Percentiles rank a stretch among this genome's conserved stretches.
Evolutionary conservation across 2,329 filamentous ascomycete genomes (phyloP).

Genomic region (Tolypocladium guangdongense): DNA sequence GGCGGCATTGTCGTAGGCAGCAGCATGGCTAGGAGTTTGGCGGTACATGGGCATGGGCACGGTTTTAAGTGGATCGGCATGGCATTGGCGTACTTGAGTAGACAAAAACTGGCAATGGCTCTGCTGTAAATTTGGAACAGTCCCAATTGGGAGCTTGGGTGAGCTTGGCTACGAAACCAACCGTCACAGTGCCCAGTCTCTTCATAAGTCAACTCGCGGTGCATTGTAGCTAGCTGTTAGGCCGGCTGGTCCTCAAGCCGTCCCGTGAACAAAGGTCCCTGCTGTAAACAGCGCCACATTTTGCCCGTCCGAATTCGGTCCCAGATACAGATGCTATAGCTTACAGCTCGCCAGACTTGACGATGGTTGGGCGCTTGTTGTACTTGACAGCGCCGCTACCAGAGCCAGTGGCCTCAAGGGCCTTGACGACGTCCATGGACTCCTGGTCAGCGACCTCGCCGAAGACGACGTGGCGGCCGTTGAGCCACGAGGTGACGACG

Average conservation of each 20-base stretch:
- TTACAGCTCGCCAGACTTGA: slow-evolving; percentile 40
- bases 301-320: not conserved
- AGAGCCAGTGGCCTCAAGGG: slow-evolving; percentile 50
- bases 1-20: not conserved
- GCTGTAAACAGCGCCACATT: not conserved
- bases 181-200: not conserved
- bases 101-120: not conserved
- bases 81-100: not conserved
- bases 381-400: slow-evolving; percentile 44
- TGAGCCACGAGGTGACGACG: slow-evolving; percentile 75
- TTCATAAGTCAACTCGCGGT: not conserved
- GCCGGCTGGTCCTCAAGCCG: not conserved
- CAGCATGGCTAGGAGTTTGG: slow-evolving; percentile 11
- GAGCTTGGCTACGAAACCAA: not conserved
- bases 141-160: not conserved
- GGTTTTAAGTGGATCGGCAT: not conserved
- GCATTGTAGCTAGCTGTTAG: not conserved
- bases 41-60: not conserved
- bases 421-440: slow-evolving; percentile 44
- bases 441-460: slow-evolving; percentile 53
- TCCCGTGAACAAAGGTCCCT: not conserved
- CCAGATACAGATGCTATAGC: slow-evolving; percentile 8
- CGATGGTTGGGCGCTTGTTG: slow-evolving; percentile 47
- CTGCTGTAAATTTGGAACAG: not conserved
- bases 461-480: slow-evolving; percentile 78